Conservation (phyloP, 805 yeast species). For the Candida oleophila region DNA sequence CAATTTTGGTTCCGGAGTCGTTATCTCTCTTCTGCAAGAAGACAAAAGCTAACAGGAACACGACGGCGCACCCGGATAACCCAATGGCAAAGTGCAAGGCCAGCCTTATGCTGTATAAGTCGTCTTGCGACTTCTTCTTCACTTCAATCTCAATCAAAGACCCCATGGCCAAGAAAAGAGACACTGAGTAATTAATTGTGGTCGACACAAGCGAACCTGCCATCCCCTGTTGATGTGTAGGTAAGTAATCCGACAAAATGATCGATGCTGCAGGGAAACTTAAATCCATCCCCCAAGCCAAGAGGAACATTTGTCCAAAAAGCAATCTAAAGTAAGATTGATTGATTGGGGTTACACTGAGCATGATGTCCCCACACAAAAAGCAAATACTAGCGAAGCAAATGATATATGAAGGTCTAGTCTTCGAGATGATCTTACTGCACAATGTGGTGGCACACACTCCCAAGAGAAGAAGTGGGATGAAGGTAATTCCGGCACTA, state of each 20-base stretch:
- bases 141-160: conserved; percentile 55
- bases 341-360: conserved; percentile 54
- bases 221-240: conserved; percentile 68
- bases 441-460: conserved; percentile 53
- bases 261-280: conserved; percentile 75
- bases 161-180: conserved; percentile 69
- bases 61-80: conserved; percentile 48
- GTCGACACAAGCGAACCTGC: conserved; percentile 75
- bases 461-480: conserved; percentile 53
- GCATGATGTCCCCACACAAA: conserved; percentile 50
- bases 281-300: conserved; percentile 75
- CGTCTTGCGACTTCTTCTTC: conserved; percentile 7
- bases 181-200: conserved; percentile 68
- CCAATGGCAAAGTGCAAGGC: conserved; percentile 66
- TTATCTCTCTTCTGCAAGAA: conserved; percentile 8
- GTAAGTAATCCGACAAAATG: conserved; percentile 57
- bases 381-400: conserved; percentile 54
- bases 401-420: conserved; percentile 52
- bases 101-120: conserved; percentile 49
- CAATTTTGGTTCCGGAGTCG: neutral
- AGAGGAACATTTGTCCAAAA: conserved; percentile 54
- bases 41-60: conserved; percentile 26
- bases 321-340: conserved; percentile 61
- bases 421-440: conserved; percentile 44
- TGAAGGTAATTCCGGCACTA: conserved; percentile 36